Percentiles rank a stretch among this genome's conserved stretches.
phyloP scores from a whole-genome alignment of 371 early-diverging fungal species.

The Mucor irregularis region DNA sequence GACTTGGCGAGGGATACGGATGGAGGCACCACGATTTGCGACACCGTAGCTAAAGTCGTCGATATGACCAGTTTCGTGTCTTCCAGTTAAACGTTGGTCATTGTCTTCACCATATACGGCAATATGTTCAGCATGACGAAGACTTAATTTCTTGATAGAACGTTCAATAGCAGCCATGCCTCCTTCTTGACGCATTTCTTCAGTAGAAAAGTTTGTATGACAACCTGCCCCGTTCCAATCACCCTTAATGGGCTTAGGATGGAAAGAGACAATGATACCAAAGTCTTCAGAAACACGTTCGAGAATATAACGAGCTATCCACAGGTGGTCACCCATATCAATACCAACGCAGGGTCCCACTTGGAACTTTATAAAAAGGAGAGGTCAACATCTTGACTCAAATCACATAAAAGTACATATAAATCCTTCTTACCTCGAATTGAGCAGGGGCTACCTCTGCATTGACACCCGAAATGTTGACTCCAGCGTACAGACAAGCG shows the following conservation, averaged over 20 bases:
- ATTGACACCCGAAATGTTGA: constrained; percentile 58
- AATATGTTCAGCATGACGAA: constrained; percentile 59
- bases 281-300: constrained; percentile 65
- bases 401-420: too few species aligned
- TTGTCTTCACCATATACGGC: constrained; percentile 69
- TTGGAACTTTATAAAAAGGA: too few species aligned
- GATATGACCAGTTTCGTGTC: constrained; percentile 64
- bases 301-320: constrained; percentile 58
- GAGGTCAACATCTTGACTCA: too few species aligned
- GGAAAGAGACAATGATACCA: constrained; percentile 54
- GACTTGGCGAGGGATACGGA: constrained; percentile 66
- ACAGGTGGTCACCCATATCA: constrained; percentile 57
- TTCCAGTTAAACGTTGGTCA: constrained; percentile 62
- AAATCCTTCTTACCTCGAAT: too few species aligned
- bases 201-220: constrained; percentile 59
- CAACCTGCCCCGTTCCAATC: constrained; percentile 64
- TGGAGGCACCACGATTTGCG: constrained; percentile 67
- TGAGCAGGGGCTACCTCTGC: constrained; percentile 64
- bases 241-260: constrained; percentile 61
- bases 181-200: constrained; percentile 60
- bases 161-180: constrained; percentile 58
- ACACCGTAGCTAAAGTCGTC: constrained; percentile 60
- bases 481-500: constrained; percentile 58
- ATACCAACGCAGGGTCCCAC: constrained; percentile 65
- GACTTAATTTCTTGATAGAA: constrained; percentile 55